A percentile compares a stretch with the other conserved stretches of the same genome.
Conservation (phyloP, 1,284 basidiomycete species). For the Malassezia sympodialis region DNA sequence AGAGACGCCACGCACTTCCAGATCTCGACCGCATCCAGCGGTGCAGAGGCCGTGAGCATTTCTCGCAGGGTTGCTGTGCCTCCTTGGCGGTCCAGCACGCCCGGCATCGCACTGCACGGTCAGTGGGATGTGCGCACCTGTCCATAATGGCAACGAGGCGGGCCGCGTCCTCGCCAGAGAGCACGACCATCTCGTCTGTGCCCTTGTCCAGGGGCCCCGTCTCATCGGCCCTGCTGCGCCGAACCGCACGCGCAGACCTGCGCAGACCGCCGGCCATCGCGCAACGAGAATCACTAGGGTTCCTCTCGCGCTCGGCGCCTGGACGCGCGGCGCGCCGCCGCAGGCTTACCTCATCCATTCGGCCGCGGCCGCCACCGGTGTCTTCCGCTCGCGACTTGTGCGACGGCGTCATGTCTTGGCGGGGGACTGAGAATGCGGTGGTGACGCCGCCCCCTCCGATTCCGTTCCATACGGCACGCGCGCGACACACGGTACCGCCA, state of each 20-base stretch:
- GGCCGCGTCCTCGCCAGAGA: background rate
- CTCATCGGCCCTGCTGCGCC: background rate
- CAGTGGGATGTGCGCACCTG: background rate
- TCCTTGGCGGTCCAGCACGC: background rate
- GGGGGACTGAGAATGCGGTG: conserved; percentile 1
- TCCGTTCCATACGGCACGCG: conserved; percentile 8
- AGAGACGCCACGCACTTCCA: background rate
- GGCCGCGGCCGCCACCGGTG: background rate
- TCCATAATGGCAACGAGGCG: background rate
- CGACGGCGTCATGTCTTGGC: background rate
- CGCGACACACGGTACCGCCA: background rate
- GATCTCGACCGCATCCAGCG: background rate
- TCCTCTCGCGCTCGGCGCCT: background rate
- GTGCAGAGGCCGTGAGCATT: background rate
- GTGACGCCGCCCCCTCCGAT: conserved; percentile 13
- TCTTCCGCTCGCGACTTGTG: background rate
- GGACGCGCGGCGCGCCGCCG: background rate
- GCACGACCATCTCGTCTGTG: background rate
- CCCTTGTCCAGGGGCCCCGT: background rate
- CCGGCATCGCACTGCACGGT: background rate
- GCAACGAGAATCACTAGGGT: background rate
- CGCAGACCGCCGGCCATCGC: background rate
- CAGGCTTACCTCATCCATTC: background rate
- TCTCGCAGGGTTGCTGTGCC: background rate
- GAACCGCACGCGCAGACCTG: background rate